Evolutionary conservation across 176 grass and related monocot species (phyloP), one percentile per base, ranked within the genome.

Genomic region (Canna indica): DNA sequence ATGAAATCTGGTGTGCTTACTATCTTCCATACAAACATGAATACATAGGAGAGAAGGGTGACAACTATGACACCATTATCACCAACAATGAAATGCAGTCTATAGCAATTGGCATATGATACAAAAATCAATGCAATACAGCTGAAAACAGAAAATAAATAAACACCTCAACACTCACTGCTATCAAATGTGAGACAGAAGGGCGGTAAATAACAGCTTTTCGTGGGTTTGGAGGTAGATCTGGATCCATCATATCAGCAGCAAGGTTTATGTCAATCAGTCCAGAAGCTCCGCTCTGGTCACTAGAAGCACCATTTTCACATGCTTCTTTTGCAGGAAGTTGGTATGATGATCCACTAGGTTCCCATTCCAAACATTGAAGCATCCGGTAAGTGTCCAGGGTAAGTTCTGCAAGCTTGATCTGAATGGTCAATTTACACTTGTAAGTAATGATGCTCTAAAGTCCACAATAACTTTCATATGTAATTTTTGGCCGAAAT

Each of bases 291-390:
- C 67, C 93, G 80, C 86, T 99, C 68, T 99, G 84, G 87, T 93
- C 90, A 84, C 79, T 87, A 35, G 82, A 34, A 85, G 70, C 81
- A 64, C 90, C 95, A 85, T 99, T 99, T 88, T 99, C 95, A 64
- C 71, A 77, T 80, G 83, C 77, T 84, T 94, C 82, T 84, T 94
- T 94, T 48, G 79, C 76, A 66, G 85, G 76, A 70, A 74, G 85
- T 36, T 86, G 86, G 72, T 90, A 90, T 66, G 56, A 42, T 10
- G 90, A 90, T n/a, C 86, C 90, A 66, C 84, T 93, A 22, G 90
- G 95, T 53, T 99, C 95, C 84, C 90, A 99, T 79, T 99, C 95
- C 53, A 99, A 77, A 67, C 84, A 94, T 72, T 90, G 95, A 67
- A 93, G 73, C 90, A 99, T 94, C 81, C 95, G 83, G 67, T 85